A percentile compares a stretch with the other conserved stretches of the same genome.
These are phyloP conservation scores for Graphilbum fragrans DNA, from an alignment of 2,329 filamentous ascomycete genomes.

Conservation along the genomic window DNA sequence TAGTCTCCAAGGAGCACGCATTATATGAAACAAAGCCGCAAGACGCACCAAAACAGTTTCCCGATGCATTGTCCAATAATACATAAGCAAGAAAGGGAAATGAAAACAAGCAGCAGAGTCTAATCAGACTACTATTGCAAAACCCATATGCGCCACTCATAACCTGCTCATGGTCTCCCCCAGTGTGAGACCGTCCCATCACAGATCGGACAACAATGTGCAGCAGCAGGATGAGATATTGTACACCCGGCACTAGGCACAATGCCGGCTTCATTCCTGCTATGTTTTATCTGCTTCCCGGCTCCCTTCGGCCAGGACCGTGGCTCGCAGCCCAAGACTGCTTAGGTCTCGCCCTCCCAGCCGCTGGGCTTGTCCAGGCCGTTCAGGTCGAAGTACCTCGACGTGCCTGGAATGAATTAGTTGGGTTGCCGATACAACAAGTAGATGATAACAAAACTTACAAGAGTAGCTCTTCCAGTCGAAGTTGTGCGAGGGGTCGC, in stretches of 20 bases:
- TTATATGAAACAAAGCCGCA: neutral
- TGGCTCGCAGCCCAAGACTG: no score
- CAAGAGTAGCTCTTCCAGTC: constrained; percentile 99
- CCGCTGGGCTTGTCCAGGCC: constrained; percentile 72
- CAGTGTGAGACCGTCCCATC: no score
- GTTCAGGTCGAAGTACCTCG: constrained; percentile 76
- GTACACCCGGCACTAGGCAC: no score
- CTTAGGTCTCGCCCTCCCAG: constrained; percentile 40
- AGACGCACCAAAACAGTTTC: neutral
- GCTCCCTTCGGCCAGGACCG: no score
- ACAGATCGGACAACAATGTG: no score
- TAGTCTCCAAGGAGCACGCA: neutral
- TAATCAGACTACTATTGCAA: neutral
- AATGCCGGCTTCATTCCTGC: no score
- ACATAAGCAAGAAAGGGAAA: neutral
- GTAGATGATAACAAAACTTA: constrained; percentile 34
- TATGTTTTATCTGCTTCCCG: no score
- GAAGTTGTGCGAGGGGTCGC: constrained; percentile 94
- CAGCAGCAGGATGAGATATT: no score
- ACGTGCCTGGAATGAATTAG: constrained; percentile 50
- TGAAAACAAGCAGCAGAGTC: no score
- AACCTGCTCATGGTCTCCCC: neutral
- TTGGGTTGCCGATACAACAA: neutral
- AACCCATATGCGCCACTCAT: neutral
- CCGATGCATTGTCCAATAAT: neutral